phyloP scores from a whole-genome alignment of 306 rosid species.

The Senna siamea region DNA sequence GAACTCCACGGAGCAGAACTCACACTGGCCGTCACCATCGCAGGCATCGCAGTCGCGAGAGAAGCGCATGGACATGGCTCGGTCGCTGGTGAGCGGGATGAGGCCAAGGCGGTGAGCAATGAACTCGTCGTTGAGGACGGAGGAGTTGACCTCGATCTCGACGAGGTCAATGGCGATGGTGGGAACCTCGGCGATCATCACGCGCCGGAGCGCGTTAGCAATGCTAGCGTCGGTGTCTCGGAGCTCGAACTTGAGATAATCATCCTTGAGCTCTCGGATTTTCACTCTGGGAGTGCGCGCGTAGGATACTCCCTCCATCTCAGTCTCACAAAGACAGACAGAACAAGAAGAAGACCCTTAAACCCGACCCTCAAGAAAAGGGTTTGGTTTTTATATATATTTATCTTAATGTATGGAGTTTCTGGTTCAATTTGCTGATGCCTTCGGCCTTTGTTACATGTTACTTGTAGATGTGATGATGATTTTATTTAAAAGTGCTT shows the following conservation, averaged over 20 bases:
- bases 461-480: no score
- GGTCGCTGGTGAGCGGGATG: slow-evolving; percentile 82
- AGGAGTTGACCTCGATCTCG: slow-evolving; percentile 92
- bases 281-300: slow-evolving; percentile 87
- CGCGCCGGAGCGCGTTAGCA: slow-evolving; percentile 96
- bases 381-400: no score
- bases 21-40: slow-evolving; percentile 98
- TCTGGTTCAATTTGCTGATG: no score
- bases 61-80: slow-evolving; percentile 97
- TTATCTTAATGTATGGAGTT: no score
- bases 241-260: slow-evolving; percentile 78
- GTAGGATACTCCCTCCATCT: slow-evolving; percentile 72
- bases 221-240: slow-evolving; percentile 86
- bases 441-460: no score
- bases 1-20: slow-evolving; percentile 96
- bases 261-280: slow-evolving; percentile 82
- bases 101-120: slow-evolving; percentile 95
- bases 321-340: neutral
- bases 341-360: neutral
- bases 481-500: no score
- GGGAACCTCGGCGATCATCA: slow-evolving; percentile 96
- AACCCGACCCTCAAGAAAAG: neutral
- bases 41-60: slow-evolving; percentile 99
- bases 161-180: slow-evolving; percentile 93
- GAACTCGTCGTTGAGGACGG: slow-evolving; percentile 96